phyloP scores from a whole-genome alignment of 192 early-diverging fungal genomes.

The Coemansia sp. region DNA sequence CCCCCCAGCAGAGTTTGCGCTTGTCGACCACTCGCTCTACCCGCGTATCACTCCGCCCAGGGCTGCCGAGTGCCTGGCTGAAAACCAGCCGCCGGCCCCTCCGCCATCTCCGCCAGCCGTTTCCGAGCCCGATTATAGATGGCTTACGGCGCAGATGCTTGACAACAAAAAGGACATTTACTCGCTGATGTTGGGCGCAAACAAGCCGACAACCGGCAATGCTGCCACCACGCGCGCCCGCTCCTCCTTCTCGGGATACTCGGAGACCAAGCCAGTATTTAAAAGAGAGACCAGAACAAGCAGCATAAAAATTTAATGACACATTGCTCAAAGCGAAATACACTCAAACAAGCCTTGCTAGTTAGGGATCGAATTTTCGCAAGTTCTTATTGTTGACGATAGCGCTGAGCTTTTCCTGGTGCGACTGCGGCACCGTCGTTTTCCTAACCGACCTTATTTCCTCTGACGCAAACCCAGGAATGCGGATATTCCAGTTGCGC shows the following conservation, averaged over 20 bases:
- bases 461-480: conserved; percentile 82
- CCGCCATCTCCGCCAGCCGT: neutral
- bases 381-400: conserved; percentile 51
- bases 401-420: conserved; percentile 62
- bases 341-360: neutral
- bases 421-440: conserved; percentile 55
- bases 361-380: conserved; percentile 26
- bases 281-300: neutral
- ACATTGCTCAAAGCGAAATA: no score
- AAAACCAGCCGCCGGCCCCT: neutral
- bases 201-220: neutral
- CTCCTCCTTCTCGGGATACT: neutral
- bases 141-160: conserved; percentile 38
- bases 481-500: conserved; percentile 85
- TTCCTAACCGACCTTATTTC: conserved; percentile 74
- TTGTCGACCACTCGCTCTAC: conserved; percentile 21
- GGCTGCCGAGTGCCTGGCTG: neutral
- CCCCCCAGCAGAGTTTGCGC: conserved; percentile 7
- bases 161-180: conserved; percentile 4
- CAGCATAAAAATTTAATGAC: no score
- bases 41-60: neutral
- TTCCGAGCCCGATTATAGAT: conserved; percentile 7
- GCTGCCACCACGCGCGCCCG: neutral
- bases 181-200: neutral
- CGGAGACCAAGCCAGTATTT: neutral